Evolutionary conservation across 306 rosid species (phyloP).

Genomic region (Oxytropis ochrocephala): DNA sequence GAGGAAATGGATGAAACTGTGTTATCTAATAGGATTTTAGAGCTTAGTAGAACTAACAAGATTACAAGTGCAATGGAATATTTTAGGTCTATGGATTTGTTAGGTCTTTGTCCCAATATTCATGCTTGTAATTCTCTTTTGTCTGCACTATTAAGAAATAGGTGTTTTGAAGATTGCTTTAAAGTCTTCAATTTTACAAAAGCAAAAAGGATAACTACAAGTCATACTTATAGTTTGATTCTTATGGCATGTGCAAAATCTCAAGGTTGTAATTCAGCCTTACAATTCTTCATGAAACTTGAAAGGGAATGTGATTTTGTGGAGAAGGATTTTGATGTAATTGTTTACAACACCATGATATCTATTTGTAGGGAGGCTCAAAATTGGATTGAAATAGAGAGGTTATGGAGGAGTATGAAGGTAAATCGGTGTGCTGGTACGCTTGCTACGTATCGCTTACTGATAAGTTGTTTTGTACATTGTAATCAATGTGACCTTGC

Average conservation of each 20-base stretch:
- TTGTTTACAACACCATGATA: slow-evolving; percentile 78
- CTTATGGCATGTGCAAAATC: slow-evolving; percentile 59
- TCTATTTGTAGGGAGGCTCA: slow-evolving; percentile 57
- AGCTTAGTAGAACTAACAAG: slow-evolving; percentile 74
- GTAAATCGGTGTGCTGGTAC: slow-evolving; percentile 47
- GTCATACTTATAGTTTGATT: slow-evolving; percentile 71
- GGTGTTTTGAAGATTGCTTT: slow-evolving; percentile 47
- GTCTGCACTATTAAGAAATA: slow-evolving; percentile 69
- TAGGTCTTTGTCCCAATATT: slow-evolving; percentile 56
- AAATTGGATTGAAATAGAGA: slow-evolving; percentile 72
- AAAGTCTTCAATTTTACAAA: slow-evolving; percentile 52
- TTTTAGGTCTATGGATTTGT: slow-evolving; percentile 66
- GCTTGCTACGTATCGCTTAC: slow-evolving; percentile 48
- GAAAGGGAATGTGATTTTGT: slow-evolving; percentile 32
- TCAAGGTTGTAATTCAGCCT: slow-evolving; percentile 44
- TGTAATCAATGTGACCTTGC: slow-evolving; percentile 68
- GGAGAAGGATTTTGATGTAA: slow-evolving; percentile 50
- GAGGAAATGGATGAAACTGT: slow-evolving; percentile 62
- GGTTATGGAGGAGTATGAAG: slow-evolving; percentile 68
- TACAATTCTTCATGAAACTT: slow-evolving; percentile 45
- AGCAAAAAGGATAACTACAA: slow-evolving; percentile 43
- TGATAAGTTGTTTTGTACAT: slow-evolving; percentile 58
- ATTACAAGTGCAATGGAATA: slow-evolving; percentile 67
- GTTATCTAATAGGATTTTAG: slow-evolving; percentile 63
- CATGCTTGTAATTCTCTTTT: slow-evolving; percentile 85